Evolutionary conservation across 129 eudicot species (phyloP), one percentile per base, ranked within the genome.

Genomic region (Erigeron canadensis): DNA sequence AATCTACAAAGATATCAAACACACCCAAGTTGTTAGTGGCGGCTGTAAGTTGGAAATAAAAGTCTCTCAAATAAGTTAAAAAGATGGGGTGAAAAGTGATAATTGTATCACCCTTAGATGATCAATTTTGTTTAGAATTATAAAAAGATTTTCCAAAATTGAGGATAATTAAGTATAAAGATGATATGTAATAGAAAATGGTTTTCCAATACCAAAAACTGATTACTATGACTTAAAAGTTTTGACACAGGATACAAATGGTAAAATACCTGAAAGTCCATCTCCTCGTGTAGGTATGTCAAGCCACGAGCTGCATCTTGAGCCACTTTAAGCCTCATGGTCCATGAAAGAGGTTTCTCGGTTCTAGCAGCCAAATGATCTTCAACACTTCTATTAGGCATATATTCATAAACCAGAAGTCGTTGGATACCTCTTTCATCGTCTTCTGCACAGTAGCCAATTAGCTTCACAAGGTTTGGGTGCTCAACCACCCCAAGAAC

Each of bases 401-500:
- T 87, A 74, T 85, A 89, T 67, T 93, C 96, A 40, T 93, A 93
- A 66, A 93, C 77, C n/a, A 93, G 73, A 75, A 93, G 95, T 71
- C 98, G 82, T 68, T 93, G 98, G 58, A 93, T 93, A 62, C 98
- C 98, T 87, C 98, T 87, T 79, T 93, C 98, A 63, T 89, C 98
- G 72, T 93, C 98, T 60, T 93, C 98, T 11, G 98, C 96, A 82
- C 98, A 93, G 63, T 93, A 89, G 17, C 98, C 98, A 73, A 89
- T 65, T 41, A 93, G 70, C 72, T 93, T 93, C 59, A 93, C 96
- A 28, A 93, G 96, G 74, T 93, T 87, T 3, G 87, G 88, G 77
- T 93, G 98, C 59, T 93, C 98, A 69, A 84, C 96, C 54, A 89
- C 85, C 67, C 98, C 96, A 57, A 93, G 91, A 71, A 93, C 91